These are phyloP conservation scores for Lyophyllum atratum DNA, from an alignment of 768 basidiomycete species.

Conservation along the genomic window DNA sequence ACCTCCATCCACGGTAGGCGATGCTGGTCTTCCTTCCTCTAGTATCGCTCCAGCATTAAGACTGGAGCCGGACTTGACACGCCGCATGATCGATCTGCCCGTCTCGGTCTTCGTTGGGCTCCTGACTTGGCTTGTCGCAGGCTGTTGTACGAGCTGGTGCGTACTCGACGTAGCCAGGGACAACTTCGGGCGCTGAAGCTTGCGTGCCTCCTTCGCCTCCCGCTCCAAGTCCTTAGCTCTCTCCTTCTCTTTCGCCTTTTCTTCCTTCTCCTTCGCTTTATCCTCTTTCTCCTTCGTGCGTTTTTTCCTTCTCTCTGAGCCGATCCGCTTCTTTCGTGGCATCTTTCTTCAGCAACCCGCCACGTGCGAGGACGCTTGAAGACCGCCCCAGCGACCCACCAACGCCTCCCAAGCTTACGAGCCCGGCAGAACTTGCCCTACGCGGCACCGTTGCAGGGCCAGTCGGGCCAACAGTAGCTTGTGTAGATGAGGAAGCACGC, in stretches of 20 bases:
- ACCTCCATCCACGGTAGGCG: constrained; percentile 1
- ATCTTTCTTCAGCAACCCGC: constrained; percentile 16
- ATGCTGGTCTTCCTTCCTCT: constrained; percentile 8
- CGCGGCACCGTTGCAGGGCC: constrained; percentile 11
- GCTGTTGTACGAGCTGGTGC: constrained; percentile 10
- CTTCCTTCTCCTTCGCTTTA: constrained; percentile 17
- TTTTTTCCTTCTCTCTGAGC: constrained; percentile 19
- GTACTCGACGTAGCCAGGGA: constrained; percentile 26
- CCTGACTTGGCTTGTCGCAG: constrained; percentile 5
- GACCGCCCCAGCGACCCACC: constrained; percentile 20
- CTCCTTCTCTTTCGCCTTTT: constrained; percentile 22
- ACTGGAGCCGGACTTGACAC: constrained; percentile 36
- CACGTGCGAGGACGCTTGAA: constrained; percentile 18
- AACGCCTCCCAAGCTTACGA: constrained; percentile 4
- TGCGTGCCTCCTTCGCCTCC: constrained; percentile 17
- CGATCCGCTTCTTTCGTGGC: constrained; percentile 14
- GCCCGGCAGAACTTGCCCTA: constrained; percentile 20
- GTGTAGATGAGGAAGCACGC: background rate
- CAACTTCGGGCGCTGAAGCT: constrained; percentile 29
- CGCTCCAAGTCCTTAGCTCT: constrained; percentile 3
- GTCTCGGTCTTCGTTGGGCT: constrained; percentile 14
- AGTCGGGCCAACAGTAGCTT: background rate
- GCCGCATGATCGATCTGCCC: constrained; percentile 26
- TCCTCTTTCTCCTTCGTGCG: constrained; percentile 17
- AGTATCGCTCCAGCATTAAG: constrained; percentile 15